Conservation (phyloP, 1,284 basidiomycete species). For the Marasmius tenuissimus region DNA sequence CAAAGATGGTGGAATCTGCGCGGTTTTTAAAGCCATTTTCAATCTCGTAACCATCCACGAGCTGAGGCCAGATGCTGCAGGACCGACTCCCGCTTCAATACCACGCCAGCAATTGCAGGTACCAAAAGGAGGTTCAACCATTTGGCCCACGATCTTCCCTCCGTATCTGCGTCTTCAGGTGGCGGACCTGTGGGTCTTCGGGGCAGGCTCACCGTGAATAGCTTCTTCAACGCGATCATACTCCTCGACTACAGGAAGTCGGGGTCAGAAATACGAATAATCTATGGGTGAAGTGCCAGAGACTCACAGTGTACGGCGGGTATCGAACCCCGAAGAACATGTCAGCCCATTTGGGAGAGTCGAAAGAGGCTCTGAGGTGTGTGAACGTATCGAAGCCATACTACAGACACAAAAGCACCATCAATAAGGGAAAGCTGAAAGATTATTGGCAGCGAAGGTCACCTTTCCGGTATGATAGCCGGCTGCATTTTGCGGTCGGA, state of each 20-base stretch:
- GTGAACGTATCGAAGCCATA: slow-evolving; percentile 70
- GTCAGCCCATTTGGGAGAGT: slow-evolving; percentile 68
- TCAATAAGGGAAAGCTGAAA: neutral
- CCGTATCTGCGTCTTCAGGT: neutral
- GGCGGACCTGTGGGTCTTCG: neutral
- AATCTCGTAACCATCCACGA: no score
- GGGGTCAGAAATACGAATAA: neutral
- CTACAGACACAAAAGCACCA: slow-evolving; percentile 10
- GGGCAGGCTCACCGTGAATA: neutral
- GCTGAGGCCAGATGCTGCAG: no score
- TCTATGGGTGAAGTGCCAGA: neutral
- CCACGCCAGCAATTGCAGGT: slow-evolving; percentile 9
- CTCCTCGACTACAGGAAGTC: neutral
- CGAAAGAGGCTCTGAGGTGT: slow-evolving; percentile 59
- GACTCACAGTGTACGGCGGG: slow-evolving; percentile 62
- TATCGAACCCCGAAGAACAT: slow-evolving; percentile 54
- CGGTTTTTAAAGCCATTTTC: no score
- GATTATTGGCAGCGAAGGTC: neutral
- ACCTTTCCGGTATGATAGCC: slow-evolving; percentile 63
- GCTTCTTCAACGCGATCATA: neutral
- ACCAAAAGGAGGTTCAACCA: slow-evolving; percentile 13
- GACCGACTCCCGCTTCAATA: slow-evolving; percentile 7
- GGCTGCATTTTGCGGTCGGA: slow-evolving; percentile 41
- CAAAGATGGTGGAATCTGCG: no score
- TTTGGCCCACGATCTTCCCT: slow-evolving; percentile 1